These are phyloP conservation scores for Talaromyces ruber DNA, from an alignment of 495 filamentous ascomycete genomes.

Conservation along the genomic window DNA sequence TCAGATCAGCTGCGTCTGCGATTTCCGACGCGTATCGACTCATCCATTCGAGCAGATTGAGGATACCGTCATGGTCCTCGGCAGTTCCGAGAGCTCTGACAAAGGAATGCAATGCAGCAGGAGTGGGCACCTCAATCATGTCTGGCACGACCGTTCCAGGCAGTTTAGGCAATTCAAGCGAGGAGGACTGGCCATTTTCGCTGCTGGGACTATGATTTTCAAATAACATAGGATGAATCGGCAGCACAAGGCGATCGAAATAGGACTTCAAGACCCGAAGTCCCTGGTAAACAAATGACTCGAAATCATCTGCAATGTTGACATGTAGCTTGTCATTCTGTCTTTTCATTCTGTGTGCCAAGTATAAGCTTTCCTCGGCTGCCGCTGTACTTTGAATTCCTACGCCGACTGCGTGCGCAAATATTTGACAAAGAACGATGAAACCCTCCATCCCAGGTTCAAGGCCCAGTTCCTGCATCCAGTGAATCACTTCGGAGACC, in stretches of 20 bases:
- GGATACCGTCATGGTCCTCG: slow-evolving; percentile 40
- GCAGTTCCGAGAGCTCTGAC: slow-evolving; percentile 42
- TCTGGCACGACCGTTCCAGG: slow-evolving; percentile 15
- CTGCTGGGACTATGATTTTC: neutral
- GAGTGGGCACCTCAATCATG: slow-evolving; percentile 32
- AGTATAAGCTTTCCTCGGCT: slow-evolving; percentile 16
- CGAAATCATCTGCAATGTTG: slow-evolving; percentile 9
- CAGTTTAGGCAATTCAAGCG: neutral
- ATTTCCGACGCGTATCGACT: slow-evolving; percentile 26
- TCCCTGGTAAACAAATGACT: slow-evolving; percentile 23
- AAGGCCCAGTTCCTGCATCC: slow-evolving; percentile 30
- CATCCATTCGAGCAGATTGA: slow-evolving; percentile 48
- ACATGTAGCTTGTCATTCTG: slow-evolving; percentile 5
- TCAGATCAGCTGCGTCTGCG: slow-evolving; percentile 28
- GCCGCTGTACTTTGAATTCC: slow-evolving; percentile 17
- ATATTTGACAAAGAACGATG: slow-evolving; percentile 33
- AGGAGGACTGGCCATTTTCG: neutral
- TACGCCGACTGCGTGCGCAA: slow-evolving; percentile 30
- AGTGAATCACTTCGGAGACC: slow-evolving; percentile 19
- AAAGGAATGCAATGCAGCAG: slow-evolving; percentile 42
- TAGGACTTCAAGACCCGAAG: slow-evolving; percentile 24
- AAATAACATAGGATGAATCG: slow-evolving; percentile 10
- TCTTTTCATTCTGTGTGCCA: slow-evolving; percentile 11
- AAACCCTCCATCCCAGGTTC: slow-evolving; percentile 36
- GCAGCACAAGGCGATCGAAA: slow-evolving; percentile 31